These are phyloP conservation scores for Colletotrichum simmondsii DNA, from an alignment of 2,329 filamentous ascomycete genomes.

Conservation along the genomic window DNA sequence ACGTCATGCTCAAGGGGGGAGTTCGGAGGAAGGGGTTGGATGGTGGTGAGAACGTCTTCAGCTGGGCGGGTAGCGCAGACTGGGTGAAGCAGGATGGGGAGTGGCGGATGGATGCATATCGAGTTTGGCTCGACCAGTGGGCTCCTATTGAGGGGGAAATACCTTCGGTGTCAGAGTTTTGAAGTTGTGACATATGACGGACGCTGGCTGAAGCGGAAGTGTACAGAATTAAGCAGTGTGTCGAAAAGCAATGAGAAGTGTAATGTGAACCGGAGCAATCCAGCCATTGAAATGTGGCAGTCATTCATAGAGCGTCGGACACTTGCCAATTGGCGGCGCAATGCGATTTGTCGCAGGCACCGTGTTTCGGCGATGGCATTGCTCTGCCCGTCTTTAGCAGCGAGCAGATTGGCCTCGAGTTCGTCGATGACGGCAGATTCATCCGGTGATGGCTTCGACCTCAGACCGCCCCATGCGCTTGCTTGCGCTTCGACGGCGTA, in stretches of 20 bases:
- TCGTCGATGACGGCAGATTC: constrained; percentile 31
- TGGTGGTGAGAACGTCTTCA: constrained; percentile 14
- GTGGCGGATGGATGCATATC: constrained; percentile 34
- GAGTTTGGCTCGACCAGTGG: constrained; percentile 34
- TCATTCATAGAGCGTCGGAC: background rate
- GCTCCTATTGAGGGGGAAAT: constrained; percentile 22
- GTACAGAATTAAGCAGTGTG: background rate
- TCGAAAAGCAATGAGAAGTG: background rate
- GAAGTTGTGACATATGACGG: constrained; percentile 1
- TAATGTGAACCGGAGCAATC: background rate
- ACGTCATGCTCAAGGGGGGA: constrained; percentile 31
- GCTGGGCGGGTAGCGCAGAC: constrained; percentile 34
- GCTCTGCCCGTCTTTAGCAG: background rate
- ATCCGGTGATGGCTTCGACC: constrained; percentile 23
- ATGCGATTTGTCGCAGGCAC: constrained; percentile 6
- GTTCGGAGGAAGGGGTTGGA: constrained; percentile 28
- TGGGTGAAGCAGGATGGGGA: constrained; percentile 26
- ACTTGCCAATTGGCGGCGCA: constrained; percentile 2
- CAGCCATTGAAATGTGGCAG: background rate
- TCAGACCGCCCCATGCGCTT: constrained; percentile 22
- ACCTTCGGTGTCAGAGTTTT: constrained; percentile 21
- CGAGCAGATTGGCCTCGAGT: constrained; percentile 12
- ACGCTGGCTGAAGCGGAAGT: background rate
- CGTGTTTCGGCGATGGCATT: constrained; percentile 17
- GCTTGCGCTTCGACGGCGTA: constrained; percentile 26